phyloP scores from a whole-genome alignment of 352 stramenopile genomes.

The Pythium phragmitis region DNA sequence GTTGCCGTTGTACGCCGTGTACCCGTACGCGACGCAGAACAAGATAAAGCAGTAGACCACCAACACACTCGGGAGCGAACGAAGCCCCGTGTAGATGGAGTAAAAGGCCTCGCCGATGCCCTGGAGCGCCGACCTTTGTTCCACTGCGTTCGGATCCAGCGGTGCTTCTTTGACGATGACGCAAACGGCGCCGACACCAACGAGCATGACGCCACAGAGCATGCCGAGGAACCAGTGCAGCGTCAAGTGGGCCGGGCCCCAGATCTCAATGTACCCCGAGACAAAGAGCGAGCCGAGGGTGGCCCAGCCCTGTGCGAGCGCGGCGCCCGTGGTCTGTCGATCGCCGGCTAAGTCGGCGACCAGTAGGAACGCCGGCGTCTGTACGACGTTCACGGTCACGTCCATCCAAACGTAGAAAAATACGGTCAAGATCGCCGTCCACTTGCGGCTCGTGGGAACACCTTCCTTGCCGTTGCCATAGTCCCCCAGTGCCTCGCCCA shows the following conservation, averaged over 20 bases:
- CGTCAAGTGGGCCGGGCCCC: slow-evolving; percentile 42
- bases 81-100: slow-evolving; percentile 20
- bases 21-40: slow-evolving; percentile 46
- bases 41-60: slow-evolving; percentile 39
- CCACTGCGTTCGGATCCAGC: too few species aligned
- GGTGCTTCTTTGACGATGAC: slow-evolving; percentile 10
- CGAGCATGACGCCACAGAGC: slow-evolving; percentile 38
- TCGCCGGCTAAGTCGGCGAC: slow-evolving; percentile 56
- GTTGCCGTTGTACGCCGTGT: slow-evolving; percentile 51
- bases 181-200: slow-evolving; percentile 9
- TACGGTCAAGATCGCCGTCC: too few species aligned
- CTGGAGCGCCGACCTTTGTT: too few species aligned
- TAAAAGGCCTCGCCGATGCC: too few species aligned
- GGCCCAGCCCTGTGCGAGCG: slow-evolving; percentile 45
- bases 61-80: slow-evolving; percentile 33
- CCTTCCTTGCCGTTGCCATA: too few species aligned
- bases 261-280: slow-evolving; percentile 45
- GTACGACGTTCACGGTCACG: slow-evolving; percentile 38
- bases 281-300: slow-evolving; percentile 46
- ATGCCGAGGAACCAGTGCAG: slow-evolving; percentile 54
- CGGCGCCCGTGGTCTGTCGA: slow-evolving; percentile 44
- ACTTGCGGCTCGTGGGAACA: too few species aligned
- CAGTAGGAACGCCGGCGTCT: slow-evolving; percentile 22
- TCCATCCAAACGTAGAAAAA: too few species aligned
- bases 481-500: slow-evolving; percentile 13